phyloP scores from a whole-genome alignment of 2,329 filamentous ascomycete species.

The Rutstroemia sp. region DNA sequence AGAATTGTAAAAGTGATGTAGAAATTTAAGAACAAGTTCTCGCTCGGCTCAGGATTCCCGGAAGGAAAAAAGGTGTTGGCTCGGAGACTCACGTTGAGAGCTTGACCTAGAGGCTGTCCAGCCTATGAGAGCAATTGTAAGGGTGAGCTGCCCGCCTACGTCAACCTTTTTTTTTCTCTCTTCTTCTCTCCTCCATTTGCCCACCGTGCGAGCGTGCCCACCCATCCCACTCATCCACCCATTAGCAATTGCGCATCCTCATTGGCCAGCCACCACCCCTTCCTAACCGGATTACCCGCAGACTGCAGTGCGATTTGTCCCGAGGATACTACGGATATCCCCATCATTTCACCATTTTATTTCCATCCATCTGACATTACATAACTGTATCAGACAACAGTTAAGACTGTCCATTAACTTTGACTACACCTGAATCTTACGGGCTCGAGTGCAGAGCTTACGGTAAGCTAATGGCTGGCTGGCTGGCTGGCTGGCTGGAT shows the following conservation, averaged over 20 bases:
- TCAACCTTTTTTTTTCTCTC: background rate
- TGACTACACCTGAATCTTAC: no score
- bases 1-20: constrained; percentile 28
- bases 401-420: no score
- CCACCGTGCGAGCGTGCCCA: background rate
- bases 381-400: no score
- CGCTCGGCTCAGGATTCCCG: background rate
- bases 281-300: background rate
- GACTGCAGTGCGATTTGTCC: constrained; percentile 1
- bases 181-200: background rate
- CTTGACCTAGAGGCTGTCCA: background rate
- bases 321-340: constrained; percentile 5
- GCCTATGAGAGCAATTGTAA: background rate
- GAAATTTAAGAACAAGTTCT: constrained; percentile 20
- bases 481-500: no score
- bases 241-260: background rate
- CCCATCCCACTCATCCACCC: background rate
- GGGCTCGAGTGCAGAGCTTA: no score
- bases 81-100: background rate
- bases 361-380: no score
- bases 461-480: no score
- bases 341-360: background rate
- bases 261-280: background rate
- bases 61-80: constrained; percentile 5
- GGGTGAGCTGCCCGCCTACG: background rate